phyloP scores from a whole-genome alignment of 352 stramenopile genomes.

The Blastocystis sp. region DNA sequence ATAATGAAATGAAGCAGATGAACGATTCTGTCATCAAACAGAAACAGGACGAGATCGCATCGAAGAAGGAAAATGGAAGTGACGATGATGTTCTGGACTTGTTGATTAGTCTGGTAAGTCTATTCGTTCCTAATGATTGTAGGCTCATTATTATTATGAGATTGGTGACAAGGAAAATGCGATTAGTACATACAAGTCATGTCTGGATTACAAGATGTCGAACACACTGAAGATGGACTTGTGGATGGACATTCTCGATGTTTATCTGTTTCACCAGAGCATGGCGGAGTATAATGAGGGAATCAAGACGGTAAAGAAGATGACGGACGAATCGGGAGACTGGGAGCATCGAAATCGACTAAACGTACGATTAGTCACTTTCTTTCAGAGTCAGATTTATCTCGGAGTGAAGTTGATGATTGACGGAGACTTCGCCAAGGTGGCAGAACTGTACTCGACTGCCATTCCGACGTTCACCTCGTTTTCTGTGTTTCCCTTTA shows the following conservation, averaged over 20 bases:
- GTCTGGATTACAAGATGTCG: constrained; percentile 53
- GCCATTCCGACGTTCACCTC: constrained; percentile 51
- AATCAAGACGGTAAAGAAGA: constrained; percentile 14
- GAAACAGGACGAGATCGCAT: constrained; percentile 2
- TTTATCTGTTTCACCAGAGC: constrained; percentile 48
- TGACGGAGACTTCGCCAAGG: constrained; percentile 29
- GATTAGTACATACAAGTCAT: constrained; percentile 11
- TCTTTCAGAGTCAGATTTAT: constrained; percentile 27
- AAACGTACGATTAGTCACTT: not conserved
- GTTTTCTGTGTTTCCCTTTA: constrained; percentile 50
- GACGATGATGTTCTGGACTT: constrained; percentile 53
- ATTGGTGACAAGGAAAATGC: constrained; percentile 39
- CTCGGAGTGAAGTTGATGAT: constrained; percentile 37
- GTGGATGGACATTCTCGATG: constrained; percentile 52
- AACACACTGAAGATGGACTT: constrained; percentile 53
- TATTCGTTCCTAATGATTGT: not conserved
- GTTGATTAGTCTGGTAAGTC: not conserved
- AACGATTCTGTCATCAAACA: constrained; percentile 44
- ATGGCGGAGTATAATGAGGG: not conserved
- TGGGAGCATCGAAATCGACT: constrained; percentile 53
- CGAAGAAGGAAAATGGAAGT: constrained; percentile 29
- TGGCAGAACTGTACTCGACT: constrained; percentile 30
- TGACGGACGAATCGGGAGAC: constrained; percentile 31
- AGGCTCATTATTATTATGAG: constrained; percentile 46
- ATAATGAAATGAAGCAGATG: constrained; percentile 28